phyloP scores from a whole-genome alignment of 768 basidiomycete species.

The Mycena epipterygia region DNA sequence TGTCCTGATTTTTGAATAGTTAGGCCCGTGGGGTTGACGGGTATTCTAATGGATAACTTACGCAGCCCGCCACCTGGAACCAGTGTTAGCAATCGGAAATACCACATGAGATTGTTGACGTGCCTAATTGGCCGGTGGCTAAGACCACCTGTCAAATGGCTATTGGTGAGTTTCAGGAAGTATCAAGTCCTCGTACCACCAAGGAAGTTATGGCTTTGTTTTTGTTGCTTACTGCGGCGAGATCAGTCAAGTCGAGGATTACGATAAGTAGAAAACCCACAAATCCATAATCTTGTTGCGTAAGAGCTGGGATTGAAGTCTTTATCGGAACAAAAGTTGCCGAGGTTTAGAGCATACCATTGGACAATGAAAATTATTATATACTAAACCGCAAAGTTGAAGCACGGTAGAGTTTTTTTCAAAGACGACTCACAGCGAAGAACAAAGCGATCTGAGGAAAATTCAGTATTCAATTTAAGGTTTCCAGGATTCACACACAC shows the following conservation, averaged over 20 bases:
- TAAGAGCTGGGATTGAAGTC: not conserved
- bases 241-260: not conserved
- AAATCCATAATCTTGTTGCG: not conserved
- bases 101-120: not conserved
- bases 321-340: too few species aligned
- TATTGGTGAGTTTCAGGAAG: not conserved
- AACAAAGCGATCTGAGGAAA: not conserved
- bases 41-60: not conserved
- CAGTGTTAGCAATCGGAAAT: not conserved
- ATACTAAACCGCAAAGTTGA: not conserved
- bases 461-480: too few species aligned
- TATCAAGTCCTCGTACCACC: not conserved
- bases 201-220: not conserved
- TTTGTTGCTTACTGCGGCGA: not conserved
- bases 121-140: not conserved
- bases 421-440: not conserved
- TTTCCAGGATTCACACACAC: not conserved
- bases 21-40: too few species aligned
- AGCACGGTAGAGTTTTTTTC: not conserved
- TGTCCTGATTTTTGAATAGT: too few species aligned
- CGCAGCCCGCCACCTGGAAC: not conserved
- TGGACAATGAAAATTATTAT: conserved; percentile 5
- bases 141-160: not conserved
- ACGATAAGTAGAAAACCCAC: not conserved
- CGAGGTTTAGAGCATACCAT: not conserved